Percentiles rank a stretch among this genome's conserved stretches.
Evolutionary conservation across 2,329 filamentous ascomycete species (phyloP).

Genomic region (Paracorniculantispora psalliotae): DNA sequence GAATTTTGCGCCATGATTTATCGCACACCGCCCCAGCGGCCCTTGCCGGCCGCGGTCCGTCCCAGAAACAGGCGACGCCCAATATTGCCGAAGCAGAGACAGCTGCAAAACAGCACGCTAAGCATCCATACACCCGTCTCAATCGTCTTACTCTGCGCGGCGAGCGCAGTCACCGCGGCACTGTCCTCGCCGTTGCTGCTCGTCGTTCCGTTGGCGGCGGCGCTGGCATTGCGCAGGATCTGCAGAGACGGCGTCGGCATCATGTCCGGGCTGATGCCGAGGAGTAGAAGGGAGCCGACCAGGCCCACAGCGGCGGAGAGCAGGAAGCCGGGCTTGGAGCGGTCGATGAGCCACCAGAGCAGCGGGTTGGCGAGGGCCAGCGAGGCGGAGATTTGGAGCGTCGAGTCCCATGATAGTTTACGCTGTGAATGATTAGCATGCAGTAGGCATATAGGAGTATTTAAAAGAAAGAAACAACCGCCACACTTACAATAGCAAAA

Average conservation of each 20-base stretch:
- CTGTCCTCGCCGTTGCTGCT: slow-evolving; percentile 11
- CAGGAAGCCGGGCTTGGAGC: slow-evolving; percentile 77
- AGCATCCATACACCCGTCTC: slow-evolving; percentile 83
- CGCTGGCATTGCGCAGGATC: slow-evolving; percentile 23
- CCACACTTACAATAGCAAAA: slow-evolving; percentile 66
- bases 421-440: slow-evolving; percentile 47
- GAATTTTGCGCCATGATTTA: slow-evolving; percentile 15
- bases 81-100: slow-evolving; percentile 94
- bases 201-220: slow-evolving; percentile 13
- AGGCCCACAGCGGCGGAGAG: slow-evolving; percentile 71
- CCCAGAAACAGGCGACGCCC: slow-evolving; percentile 70
- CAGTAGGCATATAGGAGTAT: not conserved
- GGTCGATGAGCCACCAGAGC: slow-evolving; percentile 94
- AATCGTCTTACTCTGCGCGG: slow-evolving; percentile 54
- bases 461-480: not conserved
- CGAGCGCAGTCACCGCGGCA: slow-evolving; percentile 45
- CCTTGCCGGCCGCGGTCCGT: slow-evolving; percentile 34
- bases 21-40: slow-evolving; percentile 42
- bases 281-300: slow-evolving; percentile 65
- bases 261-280: slow-evolving; percentile 72
- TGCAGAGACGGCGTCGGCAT: slow-evolving; percentile 60
- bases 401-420: slow-evolving; percentile 87
- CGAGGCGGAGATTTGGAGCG: slow-evolving; percentile 85
- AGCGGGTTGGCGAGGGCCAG: slow-evolving; percentile 88
- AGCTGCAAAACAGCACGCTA: slow-evolving; percentile 90